Evolutionary conservation across 331 rosid species (phyloP), one percentile per base, ranked within the genome.

Genomic region (Arachis monticola): DNA sequence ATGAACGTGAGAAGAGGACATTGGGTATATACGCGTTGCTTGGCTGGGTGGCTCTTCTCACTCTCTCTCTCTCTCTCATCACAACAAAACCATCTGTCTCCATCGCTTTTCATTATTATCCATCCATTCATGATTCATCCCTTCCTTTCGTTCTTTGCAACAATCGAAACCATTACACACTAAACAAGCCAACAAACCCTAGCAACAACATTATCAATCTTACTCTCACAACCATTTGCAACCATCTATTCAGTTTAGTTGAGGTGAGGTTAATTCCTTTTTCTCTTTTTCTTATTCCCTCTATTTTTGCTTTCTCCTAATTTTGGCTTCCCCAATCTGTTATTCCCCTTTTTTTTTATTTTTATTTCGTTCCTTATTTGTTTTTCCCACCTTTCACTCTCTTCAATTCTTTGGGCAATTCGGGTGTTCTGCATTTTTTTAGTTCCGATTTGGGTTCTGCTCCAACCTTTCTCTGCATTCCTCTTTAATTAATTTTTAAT

Each of bases 401-500:
- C 74, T 40, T 67, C 73, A 42, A n/a, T 70, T 60, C 45, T 63
- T 70, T 67, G 80, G 81, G 73, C 57, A 76, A 50, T 70, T 76
- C 61, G 76, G 79, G 74, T 82, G 76, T 65, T 62, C 73, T 65
- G 69, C 72, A 55, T 58, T 80, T 61, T 53, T 30, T 32, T 62
- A 61, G 73, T 63, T 79, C 81, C 78, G 70, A 75, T 70, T 75
- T 79, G 58, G 65, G 50, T 27, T 57, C n/a, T 52, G 56, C 56
- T 70, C 51, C 59, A 13, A 10, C 72, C 78, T 52, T 40, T 73
- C 64, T 78, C 69, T 81, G 81, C 83, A 78, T 77, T 78, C 35
- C 35, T 74, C 11, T 48, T 0, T 32, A 38, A 35, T 53, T 64
- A 2, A 0, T 51, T 53, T 65, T 76, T 10, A 40, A 11, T 38